These are phyloP conservation scores for Pleurotus tuber-regium DNA, from an alignment of 768 basidiomycete species.

Conservation along the genomic window DNA sequence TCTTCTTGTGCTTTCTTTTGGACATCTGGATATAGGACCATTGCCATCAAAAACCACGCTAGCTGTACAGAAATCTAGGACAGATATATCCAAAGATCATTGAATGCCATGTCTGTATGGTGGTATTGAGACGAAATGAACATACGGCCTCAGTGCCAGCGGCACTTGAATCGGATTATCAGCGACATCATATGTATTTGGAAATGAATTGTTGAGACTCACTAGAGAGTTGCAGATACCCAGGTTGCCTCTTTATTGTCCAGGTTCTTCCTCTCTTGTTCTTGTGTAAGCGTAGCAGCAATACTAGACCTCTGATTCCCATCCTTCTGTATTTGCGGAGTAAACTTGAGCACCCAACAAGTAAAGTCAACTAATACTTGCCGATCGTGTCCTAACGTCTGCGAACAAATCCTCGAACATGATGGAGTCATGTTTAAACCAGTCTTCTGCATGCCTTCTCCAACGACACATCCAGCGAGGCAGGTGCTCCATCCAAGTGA, in stretches of 20 bases:
- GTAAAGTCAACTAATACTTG: too few relatives aligned
- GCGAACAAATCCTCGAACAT: slow-evolving; percentile 21
- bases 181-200: background rate
- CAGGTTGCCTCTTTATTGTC: slow-evolving; percentile 13
- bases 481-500: slow-evolving; percentile 27
- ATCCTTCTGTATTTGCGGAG: slow-evolving; percentile 11
- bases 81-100: too few relatives aligned
- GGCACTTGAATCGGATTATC: background rate
- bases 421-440: slow-evolving; percentile 18
- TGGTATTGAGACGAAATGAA: background rate
- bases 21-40: slow-evolving; percentile 6
- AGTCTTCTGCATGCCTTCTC: slow-evolving; percentile 24
- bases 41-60: slow-evolving; percentile 3
- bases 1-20: slow-evolving; percentile 10
- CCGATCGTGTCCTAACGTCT: slow-evolving; percentile 13
- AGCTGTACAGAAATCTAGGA: slow-evolving; percentile 6
- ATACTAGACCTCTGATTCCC: slow-evolving; percentile 11
- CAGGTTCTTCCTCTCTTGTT: slow-evolving; percentile 5
- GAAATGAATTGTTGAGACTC: background rate
- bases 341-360: too few relatives aligned
- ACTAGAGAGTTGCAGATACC: slow-evolving; percentile 15
- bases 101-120: too few relatives aligned
- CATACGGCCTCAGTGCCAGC: slow-evolving; percentile 20
- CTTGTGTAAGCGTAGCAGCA: slow-evolving; percentile 8
- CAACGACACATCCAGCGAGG: slow-evolving; percentile 25